These are phyloP conservation scores for Glaciozyma antarctica DNA, from an alignment of 768 basidiomycete genomes.

Conservation along the genomic window DNA sequence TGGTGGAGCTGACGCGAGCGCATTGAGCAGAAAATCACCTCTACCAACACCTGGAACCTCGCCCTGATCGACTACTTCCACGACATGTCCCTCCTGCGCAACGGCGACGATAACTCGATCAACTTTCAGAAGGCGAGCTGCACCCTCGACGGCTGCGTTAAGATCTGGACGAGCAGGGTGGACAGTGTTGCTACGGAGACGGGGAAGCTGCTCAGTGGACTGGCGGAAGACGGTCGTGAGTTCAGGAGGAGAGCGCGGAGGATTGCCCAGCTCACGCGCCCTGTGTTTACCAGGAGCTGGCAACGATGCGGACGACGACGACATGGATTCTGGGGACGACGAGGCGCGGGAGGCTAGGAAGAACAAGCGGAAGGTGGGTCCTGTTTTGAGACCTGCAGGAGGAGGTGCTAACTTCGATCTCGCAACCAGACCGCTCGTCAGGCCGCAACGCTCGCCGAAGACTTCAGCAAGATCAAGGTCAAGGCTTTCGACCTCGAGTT, in stretches of 20 bases:
- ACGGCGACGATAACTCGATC: conserved; percentile 83
- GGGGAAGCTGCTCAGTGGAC: conserved; percentile 83
- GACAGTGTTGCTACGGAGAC: conserved; percentile 96
- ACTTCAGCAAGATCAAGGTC: conserved; percentile 63
- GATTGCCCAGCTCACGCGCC: background rate
- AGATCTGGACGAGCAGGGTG: conserved; percentile 97
- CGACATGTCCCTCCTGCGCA: conserved; percentile 89
- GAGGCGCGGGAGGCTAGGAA: conserved; percentile 51
- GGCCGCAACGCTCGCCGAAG: conserved; percentile 77
- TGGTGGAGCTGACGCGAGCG: too few relatives aligned
- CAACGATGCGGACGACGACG: conserved; percentile 54
- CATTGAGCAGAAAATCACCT: conserved; percentile 82
- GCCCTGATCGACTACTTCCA: conserved; percentile 98
- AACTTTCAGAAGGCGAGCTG: conserved; percentile 98
- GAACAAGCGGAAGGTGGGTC: conserved; percentile 45
- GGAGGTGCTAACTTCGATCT: background rate
- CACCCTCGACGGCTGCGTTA: conserved; percentile 96
- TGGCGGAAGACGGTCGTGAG: conserved; percentile 57
- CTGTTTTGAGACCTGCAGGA: too few relatives aligned
- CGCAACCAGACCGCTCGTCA: conserved; percentile 10
- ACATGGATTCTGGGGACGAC: conserved; percentile 60
- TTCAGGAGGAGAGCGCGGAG: background rate
- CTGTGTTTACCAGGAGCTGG: conserved; percentile 40
- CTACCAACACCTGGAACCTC: conserved; percentile 93
- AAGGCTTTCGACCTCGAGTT: conserved; percentile 96